Evolutionary conservation across 805 yeast species (phyloP).

Genomic region (Lachancea waltii): DNA sequence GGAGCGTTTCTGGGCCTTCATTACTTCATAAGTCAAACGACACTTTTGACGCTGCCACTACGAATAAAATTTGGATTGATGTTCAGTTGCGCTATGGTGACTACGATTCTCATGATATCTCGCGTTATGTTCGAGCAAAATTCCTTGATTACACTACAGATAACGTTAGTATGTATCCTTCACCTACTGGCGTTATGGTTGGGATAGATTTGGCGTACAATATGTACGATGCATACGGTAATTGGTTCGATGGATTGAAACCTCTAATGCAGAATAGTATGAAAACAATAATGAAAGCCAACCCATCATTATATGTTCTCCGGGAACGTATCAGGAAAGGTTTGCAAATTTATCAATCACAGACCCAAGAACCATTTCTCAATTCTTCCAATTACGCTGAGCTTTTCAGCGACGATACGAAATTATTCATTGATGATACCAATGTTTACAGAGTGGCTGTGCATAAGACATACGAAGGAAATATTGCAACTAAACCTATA

Average conservation of each 20-base stretch:
- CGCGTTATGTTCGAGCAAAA: slow-evolving; percentile 88
- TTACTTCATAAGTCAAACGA: slow-evolving; percentile 68
- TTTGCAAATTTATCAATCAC: slow-evolving; percentile 85
- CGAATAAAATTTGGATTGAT: slow-evolving; percentile 86
- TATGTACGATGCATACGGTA: slow-evolving; percentile 94
- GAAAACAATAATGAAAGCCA: slow-evolving; percentile 89
- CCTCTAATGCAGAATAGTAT: slow-evolving; percentile 84
- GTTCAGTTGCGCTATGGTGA: slow-evolving; percentile 95
- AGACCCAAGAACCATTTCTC: slow-evolving; percentile 85
- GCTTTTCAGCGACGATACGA: slow-evolving; percentile 74
- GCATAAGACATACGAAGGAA: slow-evolving; percentile 89
- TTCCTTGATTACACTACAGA: slow-evolving; percentile 90
- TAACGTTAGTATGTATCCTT: slow-evolving; percentile 77
- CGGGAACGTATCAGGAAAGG: slow-evolving; percentile 94
- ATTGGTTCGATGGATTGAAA: slow-evolving; percentile 95
- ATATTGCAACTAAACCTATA: slow-evolving; percentile 82
- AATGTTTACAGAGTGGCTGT: slow-evolving; percentile 90
- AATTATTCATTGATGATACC: slow-evolving; percentile 86
- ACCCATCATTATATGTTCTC: slow-evolving; percentile 85
- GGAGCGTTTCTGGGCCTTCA: slow-evolving; percentile 83
- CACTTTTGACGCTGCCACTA: slow-evolving; percentile 45
- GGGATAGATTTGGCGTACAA: slow-evolving; percentile 93
- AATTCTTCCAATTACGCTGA: slow-evolving; percentile 88
- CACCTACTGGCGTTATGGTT: slow-evolving; percentile 85
- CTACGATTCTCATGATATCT: slow-evolving; percentile 94